Base-by-base conservation (phyloP, 1,284 basidiomycete species). In the Marasmius tenuissimus region DNA sequence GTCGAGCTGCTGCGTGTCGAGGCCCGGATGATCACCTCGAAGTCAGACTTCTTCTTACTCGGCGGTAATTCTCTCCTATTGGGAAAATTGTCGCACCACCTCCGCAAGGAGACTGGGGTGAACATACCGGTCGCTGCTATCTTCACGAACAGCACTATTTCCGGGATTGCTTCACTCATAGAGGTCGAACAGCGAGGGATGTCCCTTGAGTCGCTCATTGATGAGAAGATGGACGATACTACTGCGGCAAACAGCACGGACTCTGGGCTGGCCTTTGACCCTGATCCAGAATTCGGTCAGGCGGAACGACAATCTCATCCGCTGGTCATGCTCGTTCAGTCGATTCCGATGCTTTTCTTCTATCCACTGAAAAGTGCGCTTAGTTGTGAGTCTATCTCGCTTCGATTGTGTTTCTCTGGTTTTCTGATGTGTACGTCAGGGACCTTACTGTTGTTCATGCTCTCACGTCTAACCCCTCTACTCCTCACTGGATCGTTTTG, bases 11-110 rank as follows among this genome's bases (percentile, higher is more conserved):
- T 82, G 5, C 62, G 67, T 40, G 66, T 75, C 62, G 78, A 81
- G 20, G 61, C 75, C 1, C 64, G 66, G 7, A 69, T 72, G 51
- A 75, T 81, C 55, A 72, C 69, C 1, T 66, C 69, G 49, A 73
- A 75, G 40, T 77, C 77, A 9, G 80, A 82, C 67, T 77, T 82
- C 69, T 81, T 82, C 69, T 66, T 81, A 0, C 69, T 82, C 38
- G 80, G 80, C 45, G 80, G 80, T 14, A 81, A 76, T 66, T 81
- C 79, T 1, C 68, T 81, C 6, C 72, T 81, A 14, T 72, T 81
- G 4, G 80, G 80, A 11, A 77, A 80, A 53, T 74, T 82, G 16
- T 72, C 76, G 6, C 73, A 81, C 62, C 68, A 72, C 52, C 72
- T 81, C 54, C 75, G 79, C 16, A 76, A 78, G 62, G 74, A 73